These are phyloP conservation scores for Boletus pseudo-olivaceus DNA, from an alignment of 768 basidiomycete genomes.

Conservation along the genomic window DNA sequence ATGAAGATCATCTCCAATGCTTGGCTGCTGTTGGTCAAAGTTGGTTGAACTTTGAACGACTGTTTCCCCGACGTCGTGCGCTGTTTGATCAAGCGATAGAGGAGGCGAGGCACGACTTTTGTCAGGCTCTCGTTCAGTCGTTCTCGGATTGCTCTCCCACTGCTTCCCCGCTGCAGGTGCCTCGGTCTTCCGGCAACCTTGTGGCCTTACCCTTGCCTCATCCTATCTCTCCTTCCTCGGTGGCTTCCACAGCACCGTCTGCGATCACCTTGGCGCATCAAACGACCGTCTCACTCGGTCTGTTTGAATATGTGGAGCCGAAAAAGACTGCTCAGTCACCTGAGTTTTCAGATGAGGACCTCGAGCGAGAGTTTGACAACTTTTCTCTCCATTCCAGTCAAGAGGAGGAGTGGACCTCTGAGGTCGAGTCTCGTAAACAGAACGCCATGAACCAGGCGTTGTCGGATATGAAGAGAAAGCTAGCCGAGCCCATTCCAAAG, in stretches of 20 bases:
- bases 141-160: neutral
- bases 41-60: slow-evolving; percentile 7
- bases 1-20: neutral
- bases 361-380: slow-evolving; percentile 7
- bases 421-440: slow-evolving; percentile 10
- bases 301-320: neutral
- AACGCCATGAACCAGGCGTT: slow-evolving; percentile 2
- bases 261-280: neutral
- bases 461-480: slow-evolving; percentile 6
- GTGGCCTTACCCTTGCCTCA: neutral
- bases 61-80: neutral
- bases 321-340: neutral
- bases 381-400: slow-evolving; percentile 11
- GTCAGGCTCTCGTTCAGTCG: slow-evolving; percentile 2
- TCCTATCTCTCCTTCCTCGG: neutral
- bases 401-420: slow-evolving; percentile 12
- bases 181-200: neutral
- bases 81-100: neutral
- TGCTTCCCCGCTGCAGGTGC: neutral
- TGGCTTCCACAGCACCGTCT: neutral
- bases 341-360: slow-evolving; percentile 11
- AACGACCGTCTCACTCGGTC: neutral
- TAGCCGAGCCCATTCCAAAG: slow-evolving; percentile 7
- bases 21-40: neutral
- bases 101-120: slow-evolving; percentile 10